A percentile compares a stretch with the other conserved stretches of the same genome.
phyloP scores from a whole-genome alignment of 1,284 basidiomycete genomes.

The Trichosporon sp. region DNA sequence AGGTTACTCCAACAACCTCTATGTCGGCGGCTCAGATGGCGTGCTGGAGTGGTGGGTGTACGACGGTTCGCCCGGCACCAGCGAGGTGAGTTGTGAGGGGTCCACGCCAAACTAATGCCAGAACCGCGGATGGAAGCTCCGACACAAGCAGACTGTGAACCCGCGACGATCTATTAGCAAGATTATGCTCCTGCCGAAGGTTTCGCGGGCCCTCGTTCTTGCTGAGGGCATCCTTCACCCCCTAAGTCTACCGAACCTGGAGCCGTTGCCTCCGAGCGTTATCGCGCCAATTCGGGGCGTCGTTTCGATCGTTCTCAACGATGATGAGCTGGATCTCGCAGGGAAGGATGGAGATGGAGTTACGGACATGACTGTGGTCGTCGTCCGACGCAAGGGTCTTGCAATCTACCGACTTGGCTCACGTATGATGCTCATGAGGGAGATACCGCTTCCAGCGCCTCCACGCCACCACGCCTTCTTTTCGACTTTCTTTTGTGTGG shows the following conservation, averaged over 20 bases:
- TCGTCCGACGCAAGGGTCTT: slow-evolving; percentile 72
- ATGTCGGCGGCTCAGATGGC: slow-evolving; percentile 56
- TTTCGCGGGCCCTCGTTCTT: slow-evolving; percentile 56
- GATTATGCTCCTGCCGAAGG: slow-evolving; percentile 73
- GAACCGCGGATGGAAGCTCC: slow-evolving; percentile 49
- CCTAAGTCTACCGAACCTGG: slow-evolving; percentile 75
- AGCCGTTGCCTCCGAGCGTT: slow-evolving; percentile 63
- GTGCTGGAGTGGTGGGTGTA: slow-evolving; percentile 56
- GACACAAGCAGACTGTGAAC: slow-evolving; percentile 52
- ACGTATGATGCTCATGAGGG: slow-evolving; percentile 67
- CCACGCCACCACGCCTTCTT: slow-evolving; percentile 67
- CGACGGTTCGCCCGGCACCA: slow-evolving; percentile 39
- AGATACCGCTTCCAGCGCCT: slow-evolving; percentile 73
- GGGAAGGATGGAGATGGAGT: slow-evolving; percentile 57
- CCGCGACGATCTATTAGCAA: slow-evolving; percentile 65
- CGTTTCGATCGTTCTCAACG: slow-evolving; percentile 75
- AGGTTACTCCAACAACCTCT: slow-evolving; percentile 55
- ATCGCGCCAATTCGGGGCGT: slow-evolving; percentile 79
- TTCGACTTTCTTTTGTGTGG: slow-evolving; percentile 70
- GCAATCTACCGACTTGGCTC: slow-evolving; percentile 69
- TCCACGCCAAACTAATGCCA: slow-evolving; percentile 23
- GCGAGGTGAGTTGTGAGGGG: slow-evolving; percentile 34
- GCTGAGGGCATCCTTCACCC: slow-evolving; percentile 74
- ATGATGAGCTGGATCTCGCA: slow-evolving; percentile 66
- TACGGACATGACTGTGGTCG: slow-evolving; percentile 72